Conservation (phyloP, 768 basidiomycete species). For the Tulasnella sp. region DNA sequence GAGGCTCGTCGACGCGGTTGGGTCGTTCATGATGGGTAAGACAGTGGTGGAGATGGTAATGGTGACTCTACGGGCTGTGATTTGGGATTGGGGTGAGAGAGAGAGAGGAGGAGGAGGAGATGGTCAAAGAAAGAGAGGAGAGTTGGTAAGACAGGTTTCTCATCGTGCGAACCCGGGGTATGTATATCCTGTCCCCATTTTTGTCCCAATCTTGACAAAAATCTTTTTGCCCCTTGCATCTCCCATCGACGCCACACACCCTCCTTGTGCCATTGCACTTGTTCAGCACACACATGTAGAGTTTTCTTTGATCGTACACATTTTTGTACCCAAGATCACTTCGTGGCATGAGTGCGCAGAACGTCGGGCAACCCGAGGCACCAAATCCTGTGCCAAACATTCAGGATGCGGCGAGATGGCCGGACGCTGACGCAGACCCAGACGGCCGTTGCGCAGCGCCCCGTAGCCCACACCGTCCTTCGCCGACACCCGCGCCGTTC, state of each 20-base stretch:
- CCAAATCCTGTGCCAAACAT: not conserved
- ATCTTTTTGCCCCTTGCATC: no score
- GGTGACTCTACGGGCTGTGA: not conserved
- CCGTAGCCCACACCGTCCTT: not conserved
- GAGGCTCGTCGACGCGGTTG: constrained; percentile 3
- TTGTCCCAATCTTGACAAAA: not conserved
- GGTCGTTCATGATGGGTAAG: not conserved
- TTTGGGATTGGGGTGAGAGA: not conserved
- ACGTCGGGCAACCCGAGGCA: not conserved
- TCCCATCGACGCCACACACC: not conserved
- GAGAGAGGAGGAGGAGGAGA: constrained; percentile 31
- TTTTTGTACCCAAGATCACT: not conserved
- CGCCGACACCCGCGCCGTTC: not conserved
- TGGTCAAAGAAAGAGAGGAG: constrained; percentile 19
- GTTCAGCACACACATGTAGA: not conserved
- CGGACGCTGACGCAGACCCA: not conserved
- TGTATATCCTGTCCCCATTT: not conserved
- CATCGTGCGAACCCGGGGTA: constrained; percentile 1
- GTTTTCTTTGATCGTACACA: no score
- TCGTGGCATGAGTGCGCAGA: not conserved
- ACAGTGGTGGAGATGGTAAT: not conserved
- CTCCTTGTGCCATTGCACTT: no score
- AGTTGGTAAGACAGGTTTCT: not conserved
- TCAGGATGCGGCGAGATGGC: not conserved
- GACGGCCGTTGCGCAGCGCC: not conserved